phyloP scores from a whole-genome alignment of 129 eudicot species.

The Saposhnikovia divaricata region DNA sequence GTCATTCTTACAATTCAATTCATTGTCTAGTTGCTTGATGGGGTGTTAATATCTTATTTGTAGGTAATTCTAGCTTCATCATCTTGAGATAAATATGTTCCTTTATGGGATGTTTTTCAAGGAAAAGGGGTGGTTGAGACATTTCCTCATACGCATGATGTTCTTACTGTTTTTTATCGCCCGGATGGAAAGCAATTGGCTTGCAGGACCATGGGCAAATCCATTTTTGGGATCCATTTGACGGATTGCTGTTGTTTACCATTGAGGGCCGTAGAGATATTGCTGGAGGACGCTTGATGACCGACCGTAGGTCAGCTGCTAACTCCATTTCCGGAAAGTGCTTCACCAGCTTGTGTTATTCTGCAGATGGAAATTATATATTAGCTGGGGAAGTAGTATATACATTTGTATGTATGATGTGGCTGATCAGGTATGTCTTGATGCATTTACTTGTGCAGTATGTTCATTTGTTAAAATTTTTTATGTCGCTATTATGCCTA shows the following conservation, averaged over 20 bases:
- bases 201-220: slow-evolving; percentile 87
- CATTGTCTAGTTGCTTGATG: background rate
- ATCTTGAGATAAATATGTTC: slow-evolving; percentile 93
- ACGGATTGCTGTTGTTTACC: slow-evolving; percentile 76
- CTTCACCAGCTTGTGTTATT: slow-evolving; percentile 83
- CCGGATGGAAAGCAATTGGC: slow-evolving; percentile 99
- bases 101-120: slow-evolving; percentile 93
- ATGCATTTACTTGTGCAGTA: background rate
- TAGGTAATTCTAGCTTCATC: slow-evolving; percentile 87
- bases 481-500: background rate
- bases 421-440: slow-evolving; percentile 80
- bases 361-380: slow-evolving; percentile 96
- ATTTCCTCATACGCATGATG: slow-evolving; percentile 86
- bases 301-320: slow-evolving; percentile 86
- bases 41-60: slow-evolving; percentile 2
- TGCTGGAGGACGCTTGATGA: slow-evolving; percentile 95
- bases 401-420: slow-evolving; percentile 94
- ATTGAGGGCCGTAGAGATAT: slow-evolving; percentile 94
- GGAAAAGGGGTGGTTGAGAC: slow-evolving; percentile 86
- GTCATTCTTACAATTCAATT: background rate
- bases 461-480: background rate
- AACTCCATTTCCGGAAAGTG: slow-evolving; percentile 83
- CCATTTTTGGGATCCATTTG: slow-evolving; percentile 90
- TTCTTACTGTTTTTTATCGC: slow-evolving; percentile 83
- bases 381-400: slow-evolving; percentile 96